These are phyloP conservation scores for Chaetomium sp. DNA, from an alignment of 2,329 filamentous ascomycete species.

Conservation along the genomic window DNA sequence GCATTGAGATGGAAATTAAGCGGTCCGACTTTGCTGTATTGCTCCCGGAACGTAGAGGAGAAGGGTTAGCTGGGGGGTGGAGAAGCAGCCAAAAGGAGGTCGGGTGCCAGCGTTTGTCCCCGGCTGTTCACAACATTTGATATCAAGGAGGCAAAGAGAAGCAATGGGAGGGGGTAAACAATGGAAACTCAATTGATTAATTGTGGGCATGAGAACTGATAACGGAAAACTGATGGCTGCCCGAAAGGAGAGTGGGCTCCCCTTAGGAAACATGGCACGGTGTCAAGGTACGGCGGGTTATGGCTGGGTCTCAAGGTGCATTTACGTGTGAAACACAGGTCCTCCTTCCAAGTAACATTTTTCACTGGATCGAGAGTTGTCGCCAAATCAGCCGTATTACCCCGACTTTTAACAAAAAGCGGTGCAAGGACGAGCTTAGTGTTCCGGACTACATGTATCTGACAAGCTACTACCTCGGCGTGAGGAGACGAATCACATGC, in stretches of 20 bases:
- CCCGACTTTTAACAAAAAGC: not conserved
- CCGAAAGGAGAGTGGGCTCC: not conserved
- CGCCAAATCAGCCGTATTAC: not conserved
- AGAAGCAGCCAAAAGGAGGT: too few species aligned
- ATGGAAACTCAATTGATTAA: not conserved
- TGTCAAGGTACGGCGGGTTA: not conserved
- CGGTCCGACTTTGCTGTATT: too few species aligned
- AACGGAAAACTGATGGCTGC: not conserved
- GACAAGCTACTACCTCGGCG: not conserved
- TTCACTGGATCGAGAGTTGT: not conserved
- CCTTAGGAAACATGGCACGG: not conserved
- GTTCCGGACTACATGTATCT: too few species aligned
- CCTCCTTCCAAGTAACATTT: not conserved
- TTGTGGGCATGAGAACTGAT: not conserved
- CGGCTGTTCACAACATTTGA: too few species aligned
- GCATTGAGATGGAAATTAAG: too few species aligned
- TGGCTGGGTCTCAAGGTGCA: not conserved
- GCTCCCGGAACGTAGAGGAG: too few species aligned
- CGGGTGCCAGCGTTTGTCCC: too few species aligned
- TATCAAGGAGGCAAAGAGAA: not conserved
- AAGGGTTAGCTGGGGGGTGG: too few species aligned
- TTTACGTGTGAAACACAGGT: not conserved
- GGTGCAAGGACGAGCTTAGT: too few species aligned
- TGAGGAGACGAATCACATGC: not conserved
- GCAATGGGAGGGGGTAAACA: not conserved